Base-by-base conservation (phyloP, 805 yeast genomes). In the Metschnikowia arizonensis region DNA sequence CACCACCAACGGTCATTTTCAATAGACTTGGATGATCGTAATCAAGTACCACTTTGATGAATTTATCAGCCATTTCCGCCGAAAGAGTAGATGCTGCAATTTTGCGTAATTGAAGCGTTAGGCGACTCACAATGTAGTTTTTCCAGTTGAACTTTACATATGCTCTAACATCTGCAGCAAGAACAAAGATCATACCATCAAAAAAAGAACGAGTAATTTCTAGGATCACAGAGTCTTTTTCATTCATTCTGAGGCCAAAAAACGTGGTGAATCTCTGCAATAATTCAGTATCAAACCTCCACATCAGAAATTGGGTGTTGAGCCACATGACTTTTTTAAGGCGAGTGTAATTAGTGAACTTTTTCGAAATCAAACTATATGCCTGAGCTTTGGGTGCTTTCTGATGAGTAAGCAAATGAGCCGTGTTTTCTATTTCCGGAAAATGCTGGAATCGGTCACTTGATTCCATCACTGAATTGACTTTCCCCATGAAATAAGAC, bases 91-190 rank as follows among this genome's bases (percentile, higher is more conserved):
- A 8, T 23, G 21, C 21, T 14, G 34, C 17, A 14, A 58, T 54
- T 10, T 45, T 42, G 14, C 55, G 48, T 8, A 68, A 44, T 9
- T 64, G 49, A 6, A 46, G 46, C 1, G 70, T 66, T 7, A 69
- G 33, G 31, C 62, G 50, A 12, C 69, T 57, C 3, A 62, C 51
- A 4, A 71, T 54, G 46, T 62, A 71, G 44, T 61, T 69, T 35
- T 58, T 55, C 69, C 71, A 69, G 50, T 66, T 68, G 52, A 60
- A 62, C 5, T 55, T 40, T 12, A 66, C 55, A 42, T 57, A 64
- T 3, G 55, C 47, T 5, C 55, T 48, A 14, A 58, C 63, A n/a
- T 55, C 50, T 36, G 58, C 55, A 21, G 26, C 23, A 4, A 58
- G 38, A 0, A 62, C 57, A 12, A 47, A 43, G 4, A 52, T 47